Evolutionary conservation across 768 basidiomycete genomes (phyloP), one percentile per base, ranked within the genome.

Genomic region (Naganishia kalamii): DNA sequence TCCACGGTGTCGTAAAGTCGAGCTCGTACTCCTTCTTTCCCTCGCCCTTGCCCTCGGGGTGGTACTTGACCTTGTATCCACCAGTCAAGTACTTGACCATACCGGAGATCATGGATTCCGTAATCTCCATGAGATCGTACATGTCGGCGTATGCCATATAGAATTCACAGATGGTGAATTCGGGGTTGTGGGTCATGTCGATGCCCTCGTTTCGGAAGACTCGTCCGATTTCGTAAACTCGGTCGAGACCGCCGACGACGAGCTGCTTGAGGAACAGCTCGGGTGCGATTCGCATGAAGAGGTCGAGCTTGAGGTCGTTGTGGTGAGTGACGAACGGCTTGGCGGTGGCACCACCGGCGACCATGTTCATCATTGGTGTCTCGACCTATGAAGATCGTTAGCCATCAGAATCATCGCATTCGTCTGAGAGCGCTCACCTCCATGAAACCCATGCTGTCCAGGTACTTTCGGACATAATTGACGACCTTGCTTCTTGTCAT

Each of bases 121-220:
- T 99, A 64, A 98, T 83, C 44, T 97, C 96, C 94, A 99, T 97
- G 65, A 98, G 65, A 75, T 98, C 96, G 81, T 90, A 88, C 92
- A 94, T 93, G 78, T 98, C 96, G 65, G 96, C 96, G 72, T 97
- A 98, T 32, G 96, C 94, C 94, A 99, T 98, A 76, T 98, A 99
- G 80, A 99, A 98, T 81, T 99, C 94, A 84, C 94, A 98, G 80
- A 97, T 94, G 5, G 91, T 90, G 81, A 97, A 97, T 78, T 99
- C 96, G 70, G 96, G 96, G 80, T 99, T 99, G 79, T 99, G 96
- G 19, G 96, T 99, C 70, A 99, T 81, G 80, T 99, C 96, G 74
- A 99, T 99, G 32, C 93, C 90, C 78, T 99, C 96, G 79, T 98
- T 99, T 50, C 96, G 83, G 84, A 98, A 99, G 13, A 97, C 92